Base-by-base conservation (phyloP, 148 eudicot genomes). In the Oxyria digyna region DNA sequence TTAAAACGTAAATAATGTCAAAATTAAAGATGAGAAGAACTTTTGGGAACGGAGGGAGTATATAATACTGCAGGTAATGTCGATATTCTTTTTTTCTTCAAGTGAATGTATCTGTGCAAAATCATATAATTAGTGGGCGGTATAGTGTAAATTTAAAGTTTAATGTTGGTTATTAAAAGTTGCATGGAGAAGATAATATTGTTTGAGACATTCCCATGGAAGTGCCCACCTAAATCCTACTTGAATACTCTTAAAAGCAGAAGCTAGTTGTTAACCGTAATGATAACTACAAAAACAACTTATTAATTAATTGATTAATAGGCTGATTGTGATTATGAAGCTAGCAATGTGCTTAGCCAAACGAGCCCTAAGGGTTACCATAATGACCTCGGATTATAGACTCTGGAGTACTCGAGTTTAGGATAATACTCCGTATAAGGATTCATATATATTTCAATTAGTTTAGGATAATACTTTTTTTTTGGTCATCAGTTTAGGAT, bases 131-230 rank as follows among this genome's bases (percentile, higher is more conserved):
- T n/a, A n/a, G n/a, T n/a, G n/a, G n/a, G n/a, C n/a, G n/a, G n/a
- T n/a, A n/a, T n/a, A n/a, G 27, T 9, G 20, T 50, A 20, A 50
- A 27, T 50, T 26, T 8, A 50, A 50, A 50, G 8, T 17, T 50
- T 20, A 11, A 21, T 8, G 57, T 24, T 12, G 15, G 27, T 26
- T 55, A 27, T 26, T 26, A 24, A 55, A 55, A 4, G 33, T 55
- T 14, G n/a, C 15, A 55, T 55, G 33, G 33, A 55, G 33, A 55
- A 55, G 63, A 55, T 26, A 55, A 55, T 55, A 1, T 55, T 26
- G n/a, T 55, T 27, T 26, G 33, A 55, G 63, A 55, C 63, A 55
- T 55, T 55, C 63, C 63, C 63, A 55, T 55, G 63, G 63, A 55
- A 55, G 63, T 55, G 33, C 63, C 63, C 63, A 55, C 63, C 63